Conservation (phyloP, 176 grass and related monocot species). For the Alloteropsis semialata region DNA sequence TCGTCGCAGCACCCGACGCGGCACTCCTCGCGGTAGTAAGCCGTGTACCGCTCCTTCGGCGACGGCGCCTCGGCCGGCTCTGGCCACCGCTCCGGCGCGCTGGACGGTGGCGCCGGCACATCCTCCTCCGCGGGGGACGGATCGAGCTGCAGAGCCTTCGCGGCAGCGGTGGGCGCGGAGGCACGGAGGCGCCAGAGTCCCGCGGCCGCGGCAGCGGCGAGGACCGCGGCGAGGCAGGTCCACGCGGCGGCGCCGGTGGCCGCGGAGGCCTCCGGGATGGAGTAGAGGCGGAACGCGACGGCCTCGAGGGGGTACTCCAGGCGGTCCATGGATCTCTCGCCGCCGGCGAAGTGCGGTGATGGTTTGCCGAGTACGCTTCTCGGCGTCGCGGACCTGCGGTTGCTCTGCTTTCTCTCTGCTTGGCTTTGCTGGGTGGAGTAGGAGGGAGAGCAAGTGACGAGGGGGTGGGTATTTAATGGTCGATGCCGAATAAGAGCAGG, state of each 20-base stretch:
- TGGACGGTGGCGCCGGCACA: neutral
- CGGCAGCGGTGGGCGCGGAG: neutral
- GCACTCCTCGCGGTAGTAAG: constrained; percentile 39
- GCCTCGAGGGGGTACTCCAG: constrained; percentile 61
- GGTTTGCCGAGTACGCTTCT: neutral
- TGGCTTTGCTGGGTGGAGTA: neutral
- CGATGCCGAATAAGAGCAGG: neutral
- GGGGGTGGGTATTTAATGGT: constrained; percentile 49
- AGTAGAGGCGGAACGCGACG: constrained; percentile 53
- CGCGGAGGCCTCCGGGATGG: constrained; percentile 31
- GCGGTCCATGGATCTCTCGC: constrained; percentile 54
- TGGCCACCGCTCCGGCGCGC: neutral
- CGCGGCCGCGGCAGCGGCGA: constrained; percentile 52
- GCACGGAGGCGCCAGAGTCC: constrained; percentile 67
- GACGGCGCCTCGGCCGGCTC: neutral
- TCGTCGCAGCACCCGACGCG: constrained; percentile 39
- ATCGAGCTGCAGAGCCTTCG: neutral
- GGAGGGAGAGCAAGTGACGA: neutral
- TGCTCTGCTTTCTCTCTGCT: constrained; percentile 2
- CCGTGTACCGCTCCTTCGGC: constrained; percentile 60
- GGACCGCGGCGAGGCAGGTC: constrained; percentile 53
- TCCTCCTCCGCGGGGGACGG: neutral
- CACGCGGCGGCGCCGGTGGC: constrained; percentile 33
- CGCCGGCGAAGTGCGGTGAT: too few relatives aligned
- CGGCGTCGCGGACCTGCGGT: neutral